Percentiles rank a stretch among this genome's conserved stretches.
Conservation (phyloP, 129 eudicot genomes). For the Silybum marianum region DNA sequence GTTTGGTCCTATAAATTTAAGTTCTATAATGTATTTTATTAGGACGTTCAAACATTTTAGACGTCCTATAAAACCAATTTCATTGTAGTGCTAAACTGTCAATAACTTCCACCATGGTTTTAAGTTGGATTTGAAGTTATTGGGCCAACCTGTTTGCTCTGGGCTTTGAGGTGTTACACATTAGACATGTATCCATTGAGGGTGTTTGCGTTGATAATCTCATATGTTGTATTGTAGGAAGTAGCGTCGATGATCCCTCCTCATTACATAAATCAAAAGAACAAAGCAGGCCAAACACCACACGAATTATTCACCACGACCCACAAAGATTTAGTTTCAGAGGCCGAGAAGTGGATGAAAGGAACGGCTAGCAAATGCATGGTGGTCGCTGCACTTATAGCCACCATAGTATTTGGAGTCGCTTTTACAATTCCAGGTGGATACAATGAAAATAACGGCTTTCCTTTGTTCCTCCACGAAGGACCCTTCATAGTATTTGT, state of each 20-base stretch:
- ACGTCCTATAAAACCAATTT: too few species aligned
- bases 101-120: too few species aligned
- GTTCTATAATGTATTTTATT: too few species aligned
- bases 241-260: conserved; percentile 17
- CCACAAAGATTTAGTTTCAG: neutral
- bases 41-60: too few species aligned
- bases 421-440: conserved; percentile 33
- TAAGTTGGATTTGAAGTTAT: too few species aligned
- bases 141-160: too few species aligned
- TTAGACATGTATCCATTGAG: neutral
- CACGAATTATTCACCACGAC: conserved; percentile 10
- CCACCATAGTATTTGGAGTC: conserved; percentile 35
- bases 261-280: conserved; percentile 2
- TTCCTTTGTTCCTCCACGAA: conserved; percentile 5
- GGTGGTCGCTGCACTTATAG: conserved; percentile 19
- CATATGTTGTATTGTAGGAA: neutral
- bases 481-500: conserved; percentile 17
- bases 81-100: too few species aligned
- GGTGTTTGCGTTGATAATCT: neutral
- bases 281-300: conserved; percentile 1
- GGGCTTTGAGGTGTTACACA: too few species aligned
- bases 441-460: conserved; percentile 6
- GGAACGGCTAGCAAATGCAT: conserved; percentile 32
- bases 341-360: conserved; percentile 30
- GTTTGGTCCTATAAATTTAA: too few species aligned